These are phyloP conservation scores for Saussurea involucrata DNA, from an alignment of 129 eudicot species.

Conservation along the genomic window DNA sequence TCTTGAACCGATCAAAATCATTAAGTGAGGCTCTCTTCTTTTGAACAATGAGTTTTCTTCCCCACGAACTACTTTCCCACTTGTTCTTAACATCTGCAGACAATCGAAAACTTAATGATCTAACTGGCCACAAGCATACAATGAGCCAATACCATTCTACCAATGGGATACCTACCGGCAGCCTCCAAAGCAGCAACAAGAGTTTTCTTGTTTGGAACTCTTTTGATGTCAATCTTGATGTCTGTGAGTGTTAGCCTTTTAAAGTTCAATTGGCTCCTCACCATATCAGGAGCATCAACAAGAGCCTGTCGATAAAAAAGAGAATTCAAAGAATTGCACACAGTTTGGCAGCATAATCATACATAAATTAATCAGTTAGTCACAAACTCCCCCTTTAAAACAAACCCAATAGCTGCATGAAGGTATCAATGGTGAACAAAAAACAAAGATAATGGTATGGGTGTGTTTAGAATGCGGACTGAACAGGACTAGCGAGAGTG, in stretches of 20 bases:
- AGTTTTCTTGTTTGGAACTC: slow-evolving; percentile 70
- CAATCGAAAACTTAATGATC: background rate
- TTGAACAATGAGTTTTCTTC: slow-evolving; percentile 54
- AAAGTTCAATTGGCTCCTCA: slow-evolving; percentile 64
- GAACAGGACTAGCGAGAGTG: too few species aligned
- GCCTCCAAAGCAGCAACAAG: slow-evolving; percentile 74
- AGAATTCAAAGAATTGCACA: background rate
- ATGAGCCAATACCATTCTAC: background rate
- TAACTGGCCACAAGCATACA: background rate
- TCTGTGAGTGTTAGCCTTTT: slow-evolving; percentile 74
- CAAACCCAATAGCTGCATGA: too few species aligned
- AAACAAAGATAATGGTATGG: too few species aligned
- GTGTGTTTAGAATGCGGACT: too few species aligned
- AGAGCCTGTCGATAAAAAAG: slow-evolving; percentile 41
- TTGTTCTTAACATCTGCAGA: slow-evolving; percentile 50
- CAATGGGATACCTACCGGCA: slow-evolving; percentile 36
- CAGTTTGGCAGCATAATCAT: background rate
- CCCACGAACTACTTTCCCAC: slow-evolving; percentile 66
- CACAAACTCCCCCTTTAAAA: background rate
- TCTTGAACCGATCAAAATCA: slow-evolving; percentile 57
- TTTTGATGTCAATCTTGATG: slow-evolving; percentile 61
- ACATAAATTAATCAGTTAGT: background rate
- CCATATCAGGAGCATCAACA: slow-evolving; percentile 75
- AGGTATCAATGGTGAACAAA: too few species aligned
- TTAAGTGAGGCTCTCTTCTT: slow-evolving; percentile 56